Percentiles rank a stretch among this genome's conserved stretches.
Evolutionary conservation across 139 green algal genomes (phyloP).

Genomic region (Chlorella sp.): DNA sequence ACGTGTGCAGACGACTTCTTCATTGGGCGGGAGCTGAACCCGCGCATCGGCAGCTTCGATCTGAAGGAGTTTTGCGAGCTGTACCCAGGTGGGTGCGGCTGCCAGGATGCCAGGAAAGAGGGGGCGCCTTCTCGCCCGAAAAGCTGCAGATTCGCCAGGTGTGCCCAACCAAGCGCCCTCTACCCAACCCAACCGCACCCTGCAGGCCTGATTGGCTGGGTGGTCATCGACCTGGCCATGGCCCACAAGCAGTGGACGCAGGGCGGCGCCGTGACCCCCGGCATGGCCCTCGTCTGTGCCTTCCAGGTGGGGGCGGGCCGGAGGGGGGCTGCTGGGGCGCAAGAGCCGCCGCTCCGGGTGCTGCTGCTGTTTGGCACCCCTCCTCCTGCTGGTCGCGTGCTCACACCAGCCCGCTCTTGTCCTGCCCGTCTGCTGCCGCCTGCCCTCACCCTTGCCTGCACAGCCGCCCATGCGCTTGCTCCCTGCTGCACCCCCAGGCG

Average conservation of each 20-base stretch:
- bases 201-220: slow-evolving; percentile 61
- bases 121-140: too few relatives aligned
- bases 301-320: slow-evolving; percentile 89
- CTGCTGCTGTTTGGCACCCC: too few relatives aligned
- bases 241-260: slow-evolving; percentile 71
- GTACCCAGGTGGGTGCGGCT: slow-evolving; percentile 71
- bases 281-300: slow-evolving; percentile 85
- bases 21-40: slow-evolving; percentile 94
- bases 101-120: neutral
- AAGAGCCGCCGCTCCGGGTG: too few relatives aligned
- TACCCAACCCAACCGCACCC: neutral
- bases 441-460: neutral
- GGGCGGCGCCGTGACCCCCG: slow-evolving; percentile 60
- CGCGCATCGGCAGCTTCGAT: slow-evolving; percentile 76
- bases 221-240: slow-evolving; percentile 72
- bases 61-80: slow-evolving; percentile 97
- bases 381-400: too few relatives aligned
- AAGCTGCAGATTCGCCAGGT: too few relatives aligned
- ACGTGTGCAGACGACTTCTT: slow-evolving; percentile 84
- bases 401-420: too few relatives aligned
- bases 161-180: too few relatives aligned
- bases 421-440: too few relatives aligned
- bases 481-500: neutral
- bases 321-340: too few relatives aligned
- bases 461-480: neutral